Base-by-base conservation (phyloP, 768 basidiomycete genomes). In the Pleurotus cornucopiae region DNA sequence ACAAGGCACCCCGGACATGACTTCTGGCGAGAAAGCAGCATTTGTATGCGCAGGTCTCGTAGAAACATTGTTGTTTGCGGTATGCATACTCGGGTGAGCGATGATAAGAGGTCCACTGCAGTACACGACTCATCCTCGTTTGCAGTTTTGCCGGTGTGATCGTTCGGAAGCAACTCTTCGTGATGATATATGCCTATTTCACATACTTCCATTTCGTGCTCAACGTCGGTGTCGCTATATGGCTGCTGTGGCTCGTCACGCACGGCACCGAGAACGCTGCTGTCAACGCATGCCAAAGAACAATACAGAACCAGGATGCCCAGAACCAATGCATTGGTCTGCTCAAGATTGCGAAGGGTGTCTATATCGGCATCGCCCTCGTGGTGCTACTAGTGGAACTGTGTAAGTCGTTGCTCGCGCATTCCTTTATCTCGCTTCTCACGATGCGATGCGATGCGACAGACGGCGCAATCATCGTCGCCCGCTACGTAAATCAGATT, bases 71-170 rank as follows among this genome's bases (percentile, higher is more conserved):
- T 67, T 88, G 7, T 77, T 81, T 60, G 59, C 76, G 13, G 80
- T 75, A 1, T 86, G 85, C 4, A 67, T 75, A 12, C 60, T 85
- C 6, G 86, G 86, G 86, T 86, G 60, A 56, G 73, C 63, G 20
- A 9, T 14, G 18, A 14, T 34, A 45, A 16, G 18, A n/a, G 57
- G 16, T 7, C 14, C 44, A 49, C 18, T 49, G 9, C n/a, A 13
- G 4, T 4, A 46, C 18, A 46, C 9, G 45, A 30, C 23, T 25
- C n/a, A 14, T 21, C 40, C 18, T 20, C 41, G 56, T 18, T 18
- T 41, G 14, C 63, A 88, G 86, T 16, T 78, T 88, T 53, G 74
- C 84, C 30, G 86, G 86, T n/a, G 77, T 76, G 0, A 72, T 86
- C 54, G 79, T 81, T 40, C 79, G 80, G 63, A 86, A 86, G 62